Base-by-base conservation (phyloP, 2,329 filamentous ascomycete genomes). In the Rutstroemia sp. region DNA sequence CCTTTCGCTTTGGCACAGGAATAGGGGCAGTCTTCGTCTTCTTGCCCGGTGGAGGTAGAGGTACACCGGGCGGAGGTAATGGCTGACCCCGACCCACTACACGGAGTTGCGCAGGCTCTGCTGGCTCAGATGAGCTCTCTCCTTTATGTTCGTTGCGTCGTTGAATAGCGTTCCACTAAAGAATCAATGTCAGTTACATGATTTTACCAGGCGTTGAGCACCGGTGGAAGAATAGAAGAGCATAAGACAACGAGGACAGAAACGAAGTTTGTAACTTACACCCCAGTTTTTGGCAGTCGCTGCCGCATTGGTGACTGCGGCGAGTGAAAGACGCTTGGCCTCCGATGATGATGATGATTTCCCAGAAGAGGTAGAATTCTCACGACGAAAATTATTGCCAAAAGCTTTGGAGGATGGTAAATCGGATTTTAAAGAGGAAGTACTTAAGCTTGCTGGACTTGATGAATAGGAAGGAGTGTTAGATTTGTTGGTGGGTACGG, bases 11-110 rank as follows among this genome's bases (percentile, higher is more conserved):
- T 3, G 85, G 81, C 1, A 85, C 75, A 27, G 76, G 76, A 58
- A 77, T 79, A 16, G 79, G 75, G 49, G 78, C 79, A 46, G 80
- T 79, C 66, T 80, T 82, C 6, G 81, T 78, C 57, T 76, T 79
- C 54, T 77, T 80, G 38, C 84, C 81, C 1, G 86, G 86, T 44
- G 77, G 81, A 2, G 91, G 90, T 1, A 95, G 77, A 3, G 91
- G 90, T 46, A 80, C 85, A 2, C 90, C 91, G 2, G 87, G 88
- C 8, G 90, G 90, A 48, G 90, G 90, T 18, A 95, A 75, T 1
- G 90, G 90, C 63, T 87, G 86, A 0, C 90, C 90, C 41, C 90
- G 81, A 1, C 91, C 91, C 75, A 95, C 90, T 3, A 69, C 62
- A 10, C 64, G 60, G 2, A 90, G 90, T 64, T 89, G 81, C 72